These are phyloP conservation scores for Zygoascus bituminiphila DNA, from an alignment of 805 yeast genomes.

Conservation along the genomic window DNA sequence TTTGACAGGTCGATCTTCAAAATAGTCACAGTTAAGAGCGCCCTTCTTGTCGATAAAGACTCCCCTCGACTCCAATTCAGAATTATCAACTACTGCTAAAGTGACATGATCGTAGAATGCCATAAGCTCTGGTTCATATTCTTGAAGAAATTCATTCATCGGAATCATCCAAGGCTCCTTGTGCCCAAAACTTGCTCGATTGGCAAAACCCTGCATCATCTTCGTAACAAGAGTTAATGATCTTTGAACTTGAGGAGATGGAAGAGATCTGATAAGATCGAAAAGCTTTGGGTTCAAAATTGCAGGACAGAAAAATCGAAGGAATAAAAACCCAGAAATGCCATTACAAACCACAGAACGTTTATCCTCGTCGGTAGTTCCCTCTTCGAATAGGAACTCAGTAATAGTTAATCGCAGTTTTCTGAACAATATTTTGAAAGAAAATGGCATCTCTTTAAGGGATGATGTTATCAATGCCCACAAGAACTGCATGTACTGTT, in stretches of 20 bases:
- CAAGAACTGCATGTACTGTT: constrained; percentile 43
- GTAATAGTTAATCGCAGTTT: constrained; percentile 55
- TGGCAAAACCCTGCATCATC: constrained; percentile 64
- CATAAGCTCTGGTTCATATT: constrained; percentile 48
- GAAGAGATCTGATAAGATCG: constrained; percentile 60
- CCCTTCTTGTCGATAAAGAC: neutral
- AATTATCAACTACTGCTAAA: constrained; percentile 8
- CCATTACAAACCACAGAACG: constrained; percentile 48
- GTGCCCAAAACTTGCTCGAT: constrained; percentile 61
- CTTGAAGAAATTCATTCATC: constrained; percentile 61
- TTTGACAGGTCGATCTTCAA: constrained; percentile 18
- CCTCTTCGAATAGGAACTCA: neutral
- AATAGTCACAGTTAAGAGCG: neutral
- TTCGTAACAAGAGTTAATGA: constrained; percentile 79
- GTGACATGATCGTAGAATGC: constrained; percentile 69
- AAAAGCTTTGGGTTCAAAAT: constrained; percentile 82
- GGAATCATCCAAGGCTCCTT: constrained; percentile 74
- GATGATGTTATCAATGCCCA: constrained; percentile 63
- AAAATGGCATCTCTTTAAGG: constrained; percentile 65
- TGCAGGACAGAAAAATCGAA: constrained; percentile 86
- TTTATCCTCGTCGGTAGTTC: constrained; percentile 2
- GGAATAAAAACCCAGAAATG: constrained; percentile 72
- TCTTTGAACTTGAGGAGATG: constrained; percentile 62
- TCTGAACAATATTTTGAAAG: constrained; percentile 55
- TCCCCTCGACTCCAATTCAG: neutral